Evolutionary conservation across 306 rosid genomes (phyloP).

Genomic region (Mimosa pudica): DNA sequence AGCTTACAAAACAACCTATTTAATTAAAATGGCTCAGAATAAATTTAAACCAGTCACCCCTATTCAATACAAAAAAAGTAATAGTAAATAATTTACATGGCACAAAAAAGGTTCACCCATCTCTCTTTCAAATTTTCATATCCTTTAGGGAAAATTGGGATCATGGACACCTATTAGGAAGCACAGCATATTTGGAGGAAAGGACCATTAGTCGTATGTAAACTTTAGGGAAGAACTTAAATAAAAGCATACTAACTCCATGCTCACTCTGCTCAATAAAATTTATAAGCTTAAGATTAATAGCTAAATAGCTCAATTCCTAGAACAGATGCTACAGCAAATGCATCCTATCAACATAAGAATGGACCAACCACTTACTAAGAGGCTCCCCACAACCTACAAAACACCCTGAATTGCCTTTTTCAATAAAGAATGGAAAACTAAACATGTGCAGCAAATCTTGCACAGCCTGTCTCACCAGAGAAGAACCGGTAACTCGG

Average conservation of each 20-base stretch:
- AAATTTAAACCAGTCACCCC: too few relatives aligned
- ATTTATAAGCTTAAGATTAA: slow-evolving; percentile 30
- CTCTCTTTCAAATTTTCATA: too few relatives aligned
- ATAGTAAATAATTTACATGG: too few relatives aligned
- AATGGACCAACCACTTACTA: slow-evolving; percentile 72
- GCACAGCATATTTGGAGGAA: too few relatives aligned
- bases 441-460: slow-evolving; percentile 66
- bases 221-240: not conserved
- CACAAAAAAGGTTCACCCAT: too few relatives aligned
- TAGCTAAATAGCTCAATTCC: not conserved
- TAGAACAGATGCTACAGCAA: slow-evolving; percentile 52
- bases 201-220: not conserved
- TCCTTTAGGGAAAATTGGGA: too few relatives aligned
- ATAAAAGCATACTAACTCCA: not conserved
- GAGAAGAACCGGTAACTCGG: slow-evolving; percentile 82
- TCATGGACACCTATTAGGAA: too few relatives aligned
- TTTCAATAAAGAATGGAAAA: slow-evolving; percentile 87
- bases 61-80: too few relatives aligned
- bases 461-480: slow-evolving; percentile 87
- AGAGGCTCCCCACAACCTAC: slow-evolving; percentile 95
- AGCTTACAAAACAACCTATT: not conserved
- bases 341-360: slow-evolving; percentile 93
- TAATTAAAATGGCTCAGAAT: not conserved
- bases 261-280: slow-evolving; percentile 45
- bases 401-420: slow-evolving; percentile 88